Percentiles rank a stretch among this genome's conserved stretches.
Evolutionary conservation across 2,329 filamentous ascomycete genomes (phyloP).

Genomic region (Emydomyces testavorans): DNA sequence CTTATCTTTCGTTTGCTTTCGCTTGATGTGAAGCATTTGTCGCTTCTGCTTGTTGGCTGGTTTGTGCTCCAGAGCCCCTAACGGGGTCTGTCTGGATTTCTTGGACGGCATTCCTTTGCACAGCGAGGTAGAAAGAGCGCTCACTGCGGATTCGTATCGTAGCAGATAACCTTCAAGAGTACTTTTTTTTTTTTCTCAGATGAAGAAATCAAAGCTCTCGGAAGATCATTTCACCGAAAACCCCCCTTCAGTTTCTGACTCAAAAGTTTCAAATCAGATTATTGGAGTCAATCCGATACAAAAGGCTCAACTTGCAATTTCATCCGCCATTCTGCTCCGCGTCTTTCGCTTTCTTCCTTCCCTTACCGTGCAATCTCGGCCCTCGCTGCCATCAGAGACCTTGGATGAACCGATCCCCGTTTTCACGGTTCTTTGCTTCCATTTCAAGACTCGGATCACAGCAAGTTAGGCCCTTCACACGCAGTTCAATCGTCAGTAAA

Average conservation of each 20-base stretch:
- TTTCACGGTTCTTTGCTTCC: conserved; percentile 29
- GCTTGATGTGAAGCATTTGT: conserved; percentile 63
- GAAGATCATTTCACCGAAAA: conserved; percentile 2
- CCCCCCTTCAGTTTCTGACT: background rate
- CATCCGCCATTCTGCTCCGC: background rate
- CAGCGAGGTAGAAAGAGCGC: too few species aligned
- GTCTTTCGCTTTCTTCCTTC: conserved; percentile 1
- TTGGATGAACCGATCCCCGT: conserved; percentile 33
- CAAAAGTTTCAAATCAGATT: background rate
- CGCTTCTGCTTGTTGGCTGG: conserved; percentile 69
- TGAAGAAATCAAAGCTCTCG: background rate
- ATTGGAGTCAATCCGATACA: background rate
- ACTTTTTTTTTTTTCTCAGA: background rate
- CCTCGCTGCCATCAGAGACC: conserved; percentile 1
- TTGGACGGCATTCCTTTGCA: conserved; percentile 41
- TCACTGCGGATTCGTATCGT: too few species aligned
- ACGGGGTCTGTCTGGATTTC: conserved; percentile 35
- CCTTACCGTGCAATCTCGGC: background rate
- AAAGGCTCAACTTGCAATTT: background rate
- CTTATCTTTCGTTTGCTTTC: conserved; percentile 66
- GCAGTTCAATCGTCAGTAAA: conserved; percentile 27
- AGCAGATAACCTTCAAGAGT: too few species aligned
- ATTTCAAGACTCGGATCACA: conserved; percentile 22
- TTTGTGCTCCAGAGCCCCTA: conserved; percentile 41
- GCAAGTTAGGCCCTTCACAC: conserved; percentile 32